Evolutionary conservation across 768 basidiomycete species (phyloP).

Genomic region (Mrakia frigida): DNA sequence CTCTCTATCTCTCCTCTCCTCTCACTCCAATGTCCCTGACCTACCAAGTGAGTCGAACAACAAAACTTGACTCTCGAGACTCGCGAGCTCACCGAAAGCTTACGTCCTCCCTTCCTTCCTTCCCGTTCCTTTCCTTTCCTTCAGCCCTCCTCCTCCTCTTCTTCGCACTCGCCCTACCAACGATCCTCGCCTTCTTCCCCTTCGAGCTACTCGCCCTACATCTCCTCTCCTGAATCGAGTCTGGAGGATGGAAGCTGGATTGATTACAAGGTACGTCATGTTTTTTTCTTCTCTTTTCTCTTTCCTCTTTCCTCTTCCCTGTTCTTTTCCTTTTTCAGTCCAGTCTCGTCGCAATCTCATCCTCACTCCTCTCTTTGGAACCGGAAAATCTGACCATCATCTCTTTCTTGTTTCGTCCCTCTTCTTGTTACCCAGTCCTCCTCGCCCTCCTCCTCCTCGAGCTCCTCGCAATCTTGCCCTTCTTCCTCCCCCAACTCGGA

Average conservation of each 20-base stretch:
- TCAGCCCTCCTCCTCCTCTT: neutral
- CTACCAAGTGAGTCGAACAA: conserved; percentile 1
- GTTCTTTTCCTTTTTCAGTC: neutral
- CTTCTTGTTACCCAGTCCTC: too few relatives aligned
- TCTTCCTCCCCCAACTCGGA: neutral
- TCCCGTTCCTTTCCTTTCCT: neutral
- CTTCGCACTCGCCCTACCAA: neutral
- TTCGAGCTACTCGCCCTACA: neutral
- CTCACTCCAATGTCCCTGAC: neutral
- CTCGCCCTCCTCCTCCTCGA: neutral
- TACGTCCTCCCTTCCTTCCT: neutral
- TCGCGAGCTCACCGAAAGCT: neutral
- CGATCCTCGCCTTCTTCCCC: neutral
- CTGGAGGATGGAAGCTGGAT: conserved; percentile 4
- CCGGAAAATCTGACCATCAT: too few relatives aligned
- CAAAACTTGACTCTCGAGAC: neutral
- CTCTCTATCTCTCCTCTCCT: neutral
- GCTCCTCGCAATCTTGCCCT: neutral
- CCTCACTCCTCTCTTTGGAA: neutral
- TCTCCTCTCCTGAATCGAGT: neutral
- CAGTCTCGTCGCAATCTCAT: neutral
- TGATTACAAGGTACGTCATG: neutral
- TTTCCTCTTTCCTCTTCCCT: neutral
- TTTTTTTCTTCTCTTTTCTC: neutral
- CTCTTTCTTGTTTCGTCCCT: neutral